A percentile compares a stretch with the other conserved stretches of the same genome.
phyloP scores from a whole-genome alignment of 1,284 basidiomycete species.

The Heliocybe sulcata region DNA sequence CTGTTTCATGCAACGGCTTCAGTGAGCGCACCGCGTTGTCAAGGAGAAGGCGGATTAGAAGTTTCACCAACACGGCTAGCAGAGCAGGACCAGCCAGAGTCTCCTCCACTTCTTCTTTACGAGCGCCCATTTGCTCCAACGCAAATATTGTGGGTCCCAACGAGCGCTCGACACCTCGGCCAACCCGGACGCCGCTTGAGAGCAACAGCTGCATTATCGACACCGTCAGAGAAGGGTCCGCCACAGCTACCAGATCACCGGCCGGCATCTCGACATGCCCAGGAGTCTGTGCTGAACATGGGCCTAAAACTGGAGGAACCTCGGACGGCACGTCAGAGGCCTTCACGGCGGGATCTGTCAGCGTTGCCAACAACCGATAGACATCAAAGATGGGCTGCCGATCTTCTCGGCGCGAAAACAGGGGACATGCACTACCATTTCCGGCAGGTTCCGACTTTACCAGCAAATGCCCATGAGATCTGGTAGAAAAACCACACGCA shows the following conservation, averaged over 20 bases:
- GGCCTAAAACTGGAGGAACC: background rate
- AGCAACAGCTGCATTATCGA: background rate
- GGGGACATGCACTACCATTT: background rate
- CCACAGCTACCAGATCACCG: slow-evolving; percentile 13
- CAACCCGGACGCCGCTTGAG: background rate
- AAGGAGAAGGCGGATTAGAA: slow-evolving; percentile 22
- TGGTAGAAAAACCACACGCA: slow-evolving; percentile 19
- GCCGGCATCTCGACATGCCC: background rate
- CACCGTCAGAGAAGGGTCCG: slow-evolving; percentile 11
- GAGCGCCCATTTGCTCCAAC: slow-evolving; percentile 5
- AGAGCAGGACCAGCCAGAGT: slow-evolving; percentile 37
- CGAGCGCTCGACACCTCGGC: slow-evolving; percentile 6
- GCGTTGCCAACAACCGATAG: background rate
- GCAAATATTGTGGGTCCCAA: slow-evolving; percentile 11
- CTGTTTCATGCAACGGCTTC: slow-evolving; percentile 18
- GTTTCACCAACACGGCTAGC: slow-evolving; percentile 30
- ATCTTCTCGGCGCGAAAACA: slow-evolving; percentile 4
- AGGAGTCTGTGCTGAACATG: background rate
- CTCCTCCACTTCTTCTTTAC: slow-evolving; percentile 13
- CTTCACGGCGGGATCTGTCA: background rate
- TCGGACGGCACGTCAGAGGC: no score
- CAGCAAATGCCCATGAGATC: background rate
- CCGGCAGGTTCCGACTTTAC: background rate
- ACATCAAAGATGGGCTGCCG: slow-evolving; percentile 17
- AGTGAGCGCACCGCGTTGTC: background rate